Conservation (phyloP, 1,139 yeast species). For the Hyphopichia burtonii region DNA sequence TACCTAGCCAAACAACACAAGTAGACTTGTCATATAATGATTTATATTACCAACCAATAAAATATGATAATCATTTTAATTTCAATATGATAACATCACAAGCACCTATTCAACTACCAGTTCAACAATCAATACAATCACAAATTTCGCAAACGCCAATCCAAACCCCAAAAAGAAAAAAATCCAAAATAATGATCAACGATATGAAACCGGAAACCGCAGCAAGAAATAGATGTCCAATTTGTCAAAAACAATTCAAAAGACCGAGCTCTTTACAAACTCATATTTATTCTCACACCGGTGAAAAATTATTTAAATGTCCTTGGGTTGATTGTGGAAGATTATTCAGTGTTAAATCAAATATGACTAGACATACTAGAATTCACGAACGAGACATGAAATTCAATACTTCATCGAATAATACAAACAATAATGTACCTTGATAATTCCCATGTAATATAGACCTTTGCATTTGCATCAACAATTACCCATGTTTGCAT, state of each 20-base stretch:
- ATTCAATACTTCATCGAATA: not conserved
- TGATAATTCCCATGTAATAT: not conserved
- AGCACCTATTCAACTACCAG: not conserved
- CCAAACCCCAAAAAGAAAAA: not conserved
- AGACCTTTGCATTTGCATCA: not conserved
- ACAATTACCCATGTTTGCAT: not conserved
- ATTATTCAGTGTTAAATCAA: constrained; percentile 74
- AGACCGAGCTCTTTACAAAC: constrained; percentile 81
- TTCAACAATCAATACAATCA: not conserved
- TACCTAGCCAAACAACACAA: too few relatives aligned
- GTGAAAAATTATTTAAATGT: constrained; percentile 78
- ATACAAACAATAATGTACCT: not conserved
- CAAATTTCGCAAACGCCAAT: not conserved
- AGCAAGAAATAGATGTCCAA: constrained; percentile 49
- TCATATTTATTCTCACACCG: constrained; percentile 82
- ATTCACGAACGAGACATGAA: constrained; percentile 49
- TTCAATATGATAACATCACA: too few relatives aligned
- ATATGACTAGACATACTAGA: constrained; percentile 75
- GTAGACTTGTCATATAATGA: not conserved
- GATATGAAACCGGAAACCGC: constrained; percentile 36
- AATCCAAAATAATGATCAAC: constrained; percentile 12
- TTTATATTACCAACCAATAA: too few relatives aligned
- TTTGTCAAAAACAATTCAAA: constrained; percentile 76
- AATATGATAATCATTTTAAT: too few relatives aligned
- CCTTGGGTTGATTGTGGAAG: constrained; percentile 66